Percentiles rank a stretch among this genome's conserved stretches.
phyloP scores from a whole-genome alignment of 208 protist species.

The Acanthamoeba divionensis region DNA sequence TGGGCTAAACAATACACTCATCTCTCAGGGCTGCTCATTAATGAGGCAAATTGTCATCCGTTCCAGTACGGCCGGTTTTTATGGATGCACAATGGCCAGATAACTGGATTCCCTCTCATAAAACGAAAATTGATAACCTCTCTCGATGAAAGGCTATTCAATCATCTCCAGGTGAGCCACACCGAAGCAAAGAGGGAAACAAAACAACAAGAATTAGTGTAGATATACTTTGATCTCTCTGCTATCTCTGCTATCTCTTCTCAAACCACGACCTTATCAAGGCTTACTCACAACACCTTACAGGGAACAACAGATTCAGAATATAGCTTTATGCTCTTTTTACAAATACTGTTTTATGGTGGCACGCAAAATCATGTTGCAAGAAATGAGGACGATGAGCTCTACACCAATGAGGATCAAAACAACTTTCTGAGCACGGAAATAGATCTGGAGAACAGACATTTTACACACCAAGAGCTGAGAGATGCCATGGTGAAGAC shows the following conservation, averaged over 20 bases:
- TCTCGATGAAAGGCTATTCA: constrained; percentile 29
- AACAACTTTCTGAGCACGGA: no score
- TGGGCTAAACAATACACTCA: no score
- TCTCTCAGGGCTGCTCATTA: constrained; percentile 17
- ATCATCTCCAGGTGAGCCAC: constrained; percentile 13
- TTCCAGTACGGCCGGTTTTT: constrained; percentile 44
- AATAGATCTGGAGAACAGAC: no score
- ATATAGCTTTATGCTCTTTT: constrained; percentile 53
- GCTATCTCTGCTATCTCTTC: no score
- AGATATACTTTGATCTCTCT: no score
- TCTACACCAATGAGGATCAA: no score
- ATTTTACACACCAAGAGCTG: constrained; percentile 27
- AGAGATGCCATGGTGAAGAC: constrained; percentile 35
- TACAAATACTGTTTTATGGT: background rate
- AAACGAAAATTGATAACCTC: background rate
- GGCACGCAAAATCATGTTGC: background rate
- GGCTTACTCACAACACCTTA: no score
- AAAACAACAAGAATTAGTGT: no score
- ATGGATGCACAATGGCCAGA: constrained; percentile 57
- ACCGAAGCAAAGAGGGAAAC: no score
- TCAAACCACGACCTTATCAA: no score
- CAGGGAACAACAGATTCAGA: constrained; percentile 51
- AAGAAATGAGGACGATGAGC: no score
- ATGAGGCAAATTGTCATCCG: constrained; percentile 54
- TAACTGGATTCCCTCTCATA: background rate